These are phyloP conservation scores for Ensete glaucum DNA, from an alignment of 176 grass and related monocot species.

Conservation along the genomic window DNA sequence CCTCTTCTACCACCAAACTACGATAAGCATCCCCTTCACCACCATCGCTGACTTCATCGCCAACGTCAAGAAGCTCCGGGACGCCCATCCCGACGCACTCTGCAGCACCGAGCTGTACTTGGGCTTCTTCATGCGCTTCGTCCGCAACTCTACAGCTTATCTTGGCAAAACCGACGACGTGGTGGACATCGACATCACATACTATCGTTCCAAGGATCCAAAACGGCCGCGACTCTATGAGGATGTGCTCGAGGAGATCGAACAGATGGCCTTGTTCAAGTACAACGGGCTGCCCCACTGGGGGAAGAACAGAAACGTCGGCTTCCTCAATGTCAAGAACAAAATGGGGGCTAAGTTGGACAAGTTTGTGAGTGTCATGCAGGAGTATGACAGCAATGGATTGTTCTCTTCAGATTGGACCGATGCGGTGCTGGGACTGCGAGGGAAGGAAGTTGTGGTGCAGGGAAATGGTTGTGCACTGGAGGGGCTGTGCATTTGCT, in stretches of 20 bases:
- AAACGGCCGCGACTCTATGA: constrained; percentile 25
- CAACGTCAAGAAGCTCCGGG: constrained; percentile 47
- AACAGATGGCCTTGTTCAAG: constrained; percentile 53
- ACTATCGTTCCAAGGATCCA: constrained; percentile 37
- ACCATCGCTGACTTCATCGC: constrained; percentile 28
- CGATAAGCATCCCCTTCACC: constrained; percentile 38
- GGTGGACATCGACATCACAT: constrained; percentile 48
- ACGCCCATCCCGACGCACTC: constrained; percentile 30
- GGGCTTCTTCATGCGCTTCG: constrained; percentile 41
- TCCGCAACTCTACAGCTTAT: constrained; percentile 31
- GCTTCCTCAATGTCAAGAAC: constrained; percentile 22
- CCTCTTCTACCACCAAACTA: constrained; percentile 36
- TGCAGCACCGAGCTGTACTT: constrained; percentile 48
- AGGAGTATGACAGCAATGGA: constrained; percentile 32
- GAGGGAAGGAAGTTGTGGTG: constrained; percentile 16
- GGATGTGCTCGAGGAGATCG: constrained; percentile 43
- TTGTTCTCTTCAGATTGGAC: constrained; percentile 73
- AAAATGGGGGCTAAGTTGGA: constrained; percentile 14
- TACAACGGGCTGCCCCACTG: constrained; percentile 53
- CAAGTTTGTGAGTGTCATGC: constrained; percentile 36
- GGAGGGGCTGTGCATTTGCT: constrained; percentile 50
- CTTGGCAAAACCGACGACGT: constrained; percentile 39
- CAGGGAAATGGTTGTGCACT: constrained; percentile 41
- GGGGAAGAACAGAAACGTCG: constrained; percentile 59
- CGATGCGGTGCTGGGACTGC: constrained; percentile 49